Evolutionary conservation across 768 basidiomycete species (phyloP), one percentile per base, ranked within the genome.

Genomic region (Sarcomyxa edulis): DNA sequence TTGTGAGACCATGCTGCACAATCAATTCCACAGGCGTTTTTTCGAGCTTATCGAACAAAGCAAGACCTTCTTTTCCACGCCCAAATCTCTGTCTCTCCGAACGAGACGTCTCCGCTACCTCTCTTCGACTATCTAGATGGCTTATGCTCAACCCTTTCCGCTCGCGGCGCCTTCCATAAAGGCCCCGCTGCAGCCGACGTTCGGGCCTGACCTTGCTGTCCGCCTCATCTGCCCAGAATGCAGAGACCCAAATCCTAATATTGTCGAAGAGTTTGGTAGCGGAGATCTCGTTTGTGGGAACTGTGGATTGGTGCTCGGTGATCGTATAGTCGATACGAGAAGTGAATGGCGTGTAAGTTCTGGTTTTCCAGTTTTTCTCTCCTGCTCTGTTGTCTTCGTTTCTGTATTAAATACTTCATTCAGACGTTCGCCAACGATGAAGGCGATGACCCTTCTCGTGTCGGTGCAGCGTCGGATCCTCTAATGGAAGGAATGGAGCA

Each of bases 361-460:
- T 20, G 38, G 44, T 48, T 48, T 21, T 29, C 43, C 35, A 23
- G 30, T 24, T 14, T 35, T 14, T 26, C 42, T 36, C 26, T 15
- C 39, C 20, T 39, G 44, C 48, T 48, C 22, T 29, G 43, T 36
- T 24, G 30, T 24, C 14, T 35, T 14, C 24, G 42, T 36, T 28
- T 15, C 30, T 45, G n/a, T 36, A 11, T 19, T 37, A 39, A 50
- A 45, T 52, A 21, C 48, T 27, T 36, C 49, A 44, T 43, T 11
- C 53, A 97, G 88, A 98, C 96, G 45, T 99, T 99, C 62, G 96
- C 96, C 48, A 96, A 98, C 58, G 95, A 97, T 53, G 96, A 99
- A 70, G 94, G 95, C 46, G 95, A 97, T 59, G 96, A 99, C 60
- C 96, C 96, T 46, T 98, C 96, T 49, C 96, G 96, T 85, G 96